Evolutionary conservation across 495 filamentous ascomycete species (phyloP), one percentile per base, ranked within the genome.

Genomic region (Neurospora tetrasperma): DNA sequence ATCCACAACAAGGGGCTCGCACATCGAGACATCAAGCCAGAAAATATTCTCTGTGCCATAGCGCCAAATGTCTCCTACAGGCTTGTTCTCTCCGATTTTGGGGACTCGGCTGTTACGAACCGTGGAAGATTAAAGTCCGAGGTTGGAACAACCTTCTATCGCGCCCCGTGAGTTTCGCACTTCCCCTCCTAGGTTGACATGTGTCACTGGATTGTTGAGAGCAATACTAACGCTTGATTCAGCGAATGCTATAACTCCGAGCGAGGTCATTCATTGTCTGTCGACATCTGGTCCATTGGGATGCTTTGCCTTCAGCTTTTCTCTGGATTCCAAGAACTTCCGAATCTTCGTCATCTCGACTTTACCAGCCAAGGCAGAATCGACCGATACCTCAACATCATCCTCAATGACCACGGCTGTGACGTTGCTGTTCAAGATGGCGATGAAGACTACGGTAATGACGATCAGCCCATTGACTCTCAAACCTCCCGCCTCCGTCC

Each of bases 21-120:
- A 74, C 95, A 97, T 80, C 91, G 95, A 66, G 95, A 98, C 78
- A 92, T 97, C 82, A 97, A 98, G 83, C 93, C 92, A 6, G 95
- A 98, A 83, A 98, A 98, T 79, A 91, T 98, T 73, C 93, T 98
- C 76, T 80, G 82, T 31, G 85, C 95, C 43, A 90, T 86, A 62
- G 87, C 92, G 2, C 83, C 86, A 9, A 80, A 78, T 41, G 75
- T 81, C 42, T 81, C 82, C 3, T 80, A 86, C 46, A 80, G 93
- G 38, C 82, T 94, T 23, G 85, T 94, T 1, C 82, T 96, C 31
- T 90, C 90, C 0, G 93, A 96, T 76, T 92, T 96, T 79, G 93
- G 93, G 10, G 85, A 87, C 70, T 88, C 90, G 8, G 87, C 81
- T 42, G 80, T 82, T 18, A 71, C 78, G 4, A 74, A 77, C 20